Evolutionary conservation across 768 basidiomycete genomes (phyloP).

Genomic region (Filobasidium wieringae): DNA sequence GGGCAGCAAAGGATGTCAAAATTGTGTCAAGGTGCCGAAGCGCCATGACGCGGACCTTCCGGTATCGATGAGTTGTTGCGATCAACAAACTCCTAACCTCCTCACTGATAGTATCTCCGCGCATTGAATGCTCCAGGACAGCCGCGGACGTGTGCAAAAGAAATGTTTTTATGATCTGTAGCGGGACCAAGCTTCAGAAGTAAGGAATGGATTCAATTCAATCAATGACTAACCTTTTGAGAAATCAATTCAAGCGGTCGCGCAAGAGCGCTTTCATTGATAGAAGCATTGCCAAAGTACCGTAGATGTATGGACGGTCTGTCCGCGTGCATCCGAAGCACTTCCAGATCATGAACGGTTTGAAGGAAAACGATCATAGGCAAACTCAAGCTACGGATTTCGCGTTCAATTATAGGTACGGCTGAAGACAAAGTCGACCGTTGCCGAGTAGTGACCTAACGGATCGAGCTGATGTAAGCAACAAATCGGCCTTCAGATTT

Average conservation of each 20-base stretch:
- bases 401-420: constrained; percentile 54
- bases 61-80: constrained; percentile 66
- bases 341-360: constrained; percentile 77
- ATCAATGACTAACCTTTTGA: constrained; percentile 52
- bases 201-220: background rate
- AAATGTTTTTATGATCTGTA: constrained; percentile 66
- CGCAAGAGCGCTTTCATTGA: constrained; percentile 63
- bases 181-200: background rate
- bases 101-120: constrained; percentile 48
- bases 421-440: constrained; percentile 42
- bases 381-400: constrained; percentile 61
- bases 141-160: constrained; percentile 58
- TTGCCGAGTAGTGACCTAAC: constrained; percentile 2
- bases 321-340: constrained; percentile 67
- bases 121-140: constrained; percentile 68
- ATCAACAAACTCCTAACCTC: constrained; percentile 69
- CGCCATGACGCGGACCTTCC: constrained; percentile 69
- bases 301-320: constrained; percentile 67
- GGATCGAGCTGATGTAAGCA: background rate
- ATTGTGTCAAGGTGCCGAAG: constrained; percentile 70
- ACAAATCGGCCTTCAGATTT: background rate
- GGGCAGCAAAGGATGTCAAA: constrained; percentile 80
- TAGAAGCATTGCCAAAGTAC: constrained; percentile 76
- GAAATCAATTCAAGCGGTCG: constrained; percentile 75
- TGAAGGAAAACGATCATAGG: constrained; percentile 77